A percentile compares a stretch with the other conserved stretches of the same genome.
Evolutionary conservation across 805 yeast species (phyloP).

Genomic region (Candida wancherniae): DNA sequence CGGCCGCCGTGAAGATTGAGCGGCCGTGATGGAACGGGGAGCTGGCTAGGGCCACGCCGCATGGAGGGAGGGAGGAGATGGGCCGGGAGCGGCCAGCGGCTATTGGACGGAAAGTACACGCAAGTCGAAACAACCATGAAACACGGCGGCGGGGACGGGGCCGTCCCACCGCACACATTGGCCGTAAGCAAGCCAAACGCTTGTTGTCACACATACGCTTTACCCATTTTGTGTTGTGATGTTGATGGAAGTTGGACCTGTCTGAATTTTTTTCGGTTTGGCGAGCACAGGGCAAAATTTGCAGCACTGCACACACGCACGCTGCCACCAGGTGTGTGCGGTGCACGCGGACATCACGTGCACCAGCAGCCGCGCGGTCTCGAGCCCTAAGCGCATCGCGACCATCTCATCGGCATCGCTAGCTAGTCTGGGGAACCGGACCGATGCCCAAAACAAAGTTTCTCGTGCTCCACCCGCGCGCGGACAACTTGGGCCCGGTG

Average conservation of each 20-base stretch:
- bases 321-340: conserved; percentile 7
- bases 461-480: conserved; percentile 44
- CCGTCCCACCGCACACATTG: too few relatives aligned
- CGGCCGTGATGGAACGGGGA: too few relatives aligned
- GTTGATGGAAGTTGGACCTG: conserved; percentile 9
- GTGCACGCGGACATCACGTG: conserved; percentile 3
- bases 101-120: too few relatives aligned
- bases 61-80: too few relatives aligned
- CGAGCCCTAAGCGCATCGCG: conserved; percentile 3
- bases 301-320: conserved; percentile 14
- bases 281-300: conserved; percentile 16
- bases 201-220: conserved; percentile 27
- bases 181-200: too few relatives aligned
- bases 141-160: too few relatives aligned
- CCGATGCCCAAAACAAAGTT: conserved; percentile 18
- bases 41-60: too few relatives aligned
- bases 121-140: too few relatives aligned
- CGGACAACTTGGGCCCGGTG: conserved; percentile 39
- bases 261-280: conserved; percentile 7
- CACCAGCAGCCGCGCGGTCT: conserved; percentile 3
- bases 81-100: too few relatives aligned
- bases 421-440: conserved; percentile 1
- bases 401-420: neutral
- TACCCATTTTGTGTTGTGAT: conserved; percentile 24
- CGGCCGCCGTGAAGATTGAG: too few relatives aligned